phyloP scores from a whole-genome alignment of 352 stramenopile genomes.

The Phytopythium ostracodes region DNA sequence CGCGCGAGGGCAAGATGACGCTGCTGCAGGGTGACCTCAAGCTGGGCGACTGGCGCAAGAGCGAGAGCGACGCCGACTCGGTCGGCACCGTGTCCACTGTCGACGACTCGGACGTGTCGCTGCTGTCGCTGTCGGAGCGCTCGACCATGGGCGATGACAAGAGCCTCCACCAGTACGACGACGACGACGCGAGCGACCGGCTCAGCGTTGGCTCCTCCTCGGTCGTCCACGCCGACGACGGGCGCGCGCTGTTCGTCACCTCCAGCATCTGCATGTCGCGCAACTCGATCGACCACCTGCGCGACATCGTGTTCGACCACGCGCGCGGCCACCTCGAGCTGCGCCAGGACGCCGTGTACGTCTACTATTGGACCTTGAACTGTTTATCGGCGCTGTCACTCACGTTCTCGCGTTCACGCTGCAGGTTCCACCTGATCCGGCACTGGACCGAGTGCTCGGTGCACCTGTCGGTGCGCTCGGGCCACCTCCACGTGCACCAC shows the following conservation, averaged over 20 bases:
- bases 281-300: conserved; percentile 13
- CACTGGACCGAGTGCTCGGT: conserved; percentile 23
- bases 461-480: conserved; percentile 19
- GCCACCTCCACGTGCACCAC: conserved; percentile 23
- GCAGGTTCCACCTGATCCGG: conserved; percentile 20
- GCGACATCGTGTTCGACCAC: conserved; percentile 16
- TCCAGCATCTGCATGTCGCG: conserved; percentile 25
- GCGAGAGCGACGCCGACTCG: conserved; percentile 6
- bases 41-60: conserved; percentile 1
- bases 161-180: neutral
- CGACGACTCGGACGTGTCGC: conserved; percentile 3
- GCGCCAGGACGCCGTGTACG: conserved; percentile 18
- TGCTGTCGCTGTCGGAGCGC: neutral
- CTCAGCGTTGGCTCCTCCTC: neutral
- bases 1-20: conserved; percentile 8
- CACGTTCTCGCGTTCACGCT: neutral
- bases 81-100: conserved; percentile 1
- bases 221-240: conserved; percentile 5
- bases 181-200: neutral
- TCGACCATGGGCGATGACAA: neutral
- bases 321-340: conserved; percentile 20
- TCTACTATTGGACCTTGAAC: neutral
- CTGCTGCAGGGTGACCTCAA: neutral
- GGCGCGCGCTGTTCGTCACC: conserved; percentile 6
- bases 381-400: no score